Conservation (phyloP, 2,329 filamentous ascomycete species). For the Madurella mycetomatis region DNA sequence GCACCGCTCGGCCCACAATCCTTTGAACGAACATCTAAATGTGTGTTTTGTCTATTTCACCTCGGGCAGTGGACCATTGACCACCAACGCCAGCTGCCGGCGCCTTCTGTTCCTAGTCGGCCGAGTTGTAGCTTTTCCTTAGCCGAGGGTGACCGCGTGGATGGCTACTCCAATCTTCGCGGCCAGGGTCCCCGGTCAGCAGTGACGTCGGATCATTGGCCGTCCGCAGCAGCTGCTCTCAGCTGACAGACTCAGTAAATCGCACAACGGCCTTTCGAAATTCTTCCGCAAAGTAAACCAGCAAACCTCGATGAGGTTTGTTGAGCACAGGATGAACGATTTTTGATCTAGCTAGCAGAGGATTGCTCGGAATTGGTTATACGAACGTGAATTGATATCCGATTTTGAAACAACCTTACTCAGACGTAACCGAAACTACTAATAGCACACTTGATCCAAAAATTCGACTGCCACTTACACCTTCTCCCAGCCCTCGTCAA, state of each 20-base stretch:
- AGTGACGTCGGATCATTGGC: slow-evolving; percentile 9
- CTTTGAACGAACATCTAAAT: slow-evolving; percentile 50
- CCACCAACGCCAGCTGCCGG: slow-evolving; percentile 11
- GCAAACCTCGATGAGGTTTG: too few species aligned
- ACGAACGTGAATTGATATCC: background rate
- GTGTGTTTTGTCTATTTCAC: background rate
- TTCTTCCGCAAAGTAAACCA: too few species aligned
- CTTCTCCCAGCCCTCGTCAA: slow-evolving; percentile 22
- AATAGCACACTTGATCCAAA: background rate
- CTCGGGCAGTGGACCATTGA: slow-evolving; percentile 15
- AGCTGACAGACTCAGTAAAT: too few species aligned
- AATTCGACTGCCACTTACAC: slow-evolving; percentile 5
- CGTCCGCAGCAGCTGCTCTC: slow-evolving; percentile 5
- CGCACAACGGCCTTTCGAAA: too few species aligned
- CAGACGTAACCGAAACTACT: background rate
- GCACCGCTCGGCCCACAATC: slow-evolving; percentile 50
- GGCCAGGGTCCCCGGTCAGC: slow-evolving; percentile 6
- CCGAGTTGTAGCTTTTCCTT: slow-evolving; percentile 19
- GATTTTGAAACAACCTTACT: slow-evolving; percentile 1
- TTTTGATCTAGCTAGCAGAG: too few species aligned
- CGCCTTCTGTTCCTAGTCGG: slow-evolving; percentile 9
- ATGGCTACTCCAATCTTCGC: background rate
- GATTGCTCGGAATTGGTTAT: too few species aligned
- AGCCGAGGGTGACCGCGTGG: slow-evolving; percentile 19
- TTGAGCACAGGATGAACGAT: too few species aligned